These are phyloP conservation scores for Hygrocybe punicea DNA, from an alignment of 768 basidiomycete species.

Conservation along the genomic window DNA sequence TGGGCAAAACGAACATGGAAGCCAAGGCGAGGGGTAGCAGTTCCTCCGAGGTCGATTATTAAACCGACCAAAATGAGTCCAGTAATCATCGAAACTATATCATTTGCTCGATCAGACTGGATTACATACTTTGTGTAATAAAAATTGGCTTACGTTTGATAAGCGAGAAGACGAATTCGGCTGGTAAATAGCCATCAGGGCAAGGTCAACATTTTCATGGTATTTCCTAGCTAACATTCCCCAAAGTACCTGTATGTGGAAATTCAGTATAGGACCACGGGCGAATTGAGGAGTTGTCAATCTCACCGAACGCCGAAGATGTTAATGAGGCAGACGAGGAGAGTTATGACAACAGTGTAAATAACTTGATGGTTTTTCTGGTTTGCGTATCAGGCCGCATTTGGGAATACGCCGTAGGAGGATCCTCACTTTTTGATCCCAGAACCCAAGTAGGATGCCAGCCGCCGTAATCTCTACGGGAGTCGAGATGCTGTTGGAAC, in stretches of 20 bases:
- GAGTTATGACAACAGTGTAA: constrained; percentile 58
- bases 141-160: constrained; percentile 50
- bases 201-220: background rate
- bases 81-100: constrained; percentile 54
- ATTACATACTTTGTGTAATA: background rate
- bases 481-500: constrained; percentile 44
- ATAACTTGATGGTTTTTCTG: constrained; percentile 49
- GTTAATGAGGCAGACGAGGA: constrained; percentile 60
- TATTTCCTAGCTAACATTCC: constrained; percentile 43
- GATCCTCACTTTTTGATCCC: constrained; percentile 55
- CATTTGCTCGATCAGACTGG: background rate
- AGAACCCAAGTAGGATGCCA: constrained; percentile 65
- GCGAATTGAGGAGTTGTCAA: background rate
- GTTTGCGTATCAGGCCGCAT: background rate
- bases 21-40: constrained; percentile 62
- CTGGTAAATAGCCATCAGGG: constrained; percentile 23
- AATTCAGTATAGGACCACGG: background rate
- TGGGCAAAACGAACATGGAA: constrained; percentile 51
- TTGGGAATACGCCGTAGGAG: constrained; percentile 1
- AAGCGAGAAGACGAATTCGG: constrained; percentile 64
- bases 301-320: constrained; percentile 62
- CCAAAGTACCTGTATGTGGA: constrained; percentile 50
- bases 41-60: constrained; percentile 75
- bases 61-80: constrained; percentile 61
- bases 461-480: constrained; percentile 77